phyloP scores from a whole-genome alignment of 371 early-diverging fungal genomes.

The Saksenaea vasiformis region DNA sequence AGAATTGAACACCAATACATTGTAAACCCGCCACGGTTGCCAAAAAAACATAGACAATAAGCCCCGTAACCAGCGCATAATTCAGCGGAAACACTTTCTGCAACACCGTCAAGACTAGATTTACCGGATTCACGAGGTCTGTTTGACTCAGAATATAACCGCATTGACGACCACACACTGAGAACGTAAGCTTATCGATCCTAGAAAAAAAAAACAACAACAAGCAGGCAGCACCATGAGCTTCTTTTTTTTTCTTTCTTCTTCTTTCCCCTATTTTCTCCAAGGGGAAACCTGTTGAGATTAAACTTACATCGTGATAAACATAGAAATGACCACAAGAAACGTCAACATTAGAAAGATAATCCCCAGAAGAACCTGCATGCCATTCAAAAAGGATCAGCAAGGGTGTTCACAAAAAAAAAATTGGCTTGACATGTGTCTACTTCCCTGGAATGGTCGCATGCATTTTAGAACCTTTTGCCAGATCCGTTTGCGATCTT shows the following conservation, averaged over 20 bases:
- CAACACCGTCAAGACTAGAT: slow-evolving; percentile 6
- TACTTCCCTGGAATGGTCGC: slow-evolving; percentile 30
- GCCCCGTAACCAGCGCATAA: slow-evolving; percentile 48
- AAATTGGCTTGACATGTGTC: not conserved
- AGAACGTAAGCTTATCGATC: slow-evolving; percentile 38
- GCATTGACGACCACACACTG: slow-evolving; percentile 47
- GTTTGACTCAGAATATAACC: slow-evolving; percentile 43
- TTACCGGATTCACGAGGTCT: slow-evolving; percentile 44
- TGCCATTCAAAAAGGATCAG: not conserved
- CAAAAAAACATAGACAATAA: slow-evolving; percentile 55
- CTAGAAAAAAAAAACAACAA: slow-evolving; percentile 7
- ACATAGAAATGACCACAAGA: slow-evolving; percentile 22
- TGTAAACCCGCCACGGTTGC: slow-evolving; percentile 54
- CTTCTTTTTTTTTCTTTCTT: slow-evolving; percentile 1
- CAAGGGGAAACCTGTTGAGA: not conserved
- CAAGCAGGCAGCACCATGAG: no score
- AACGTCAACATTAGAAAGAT: slow-evolving; percentile 10
- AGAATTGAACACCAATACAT: slow-evolving; percentile 52
- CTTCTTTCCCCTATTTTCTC: not conserved
- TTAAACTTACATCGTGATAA: slow-evolving; percentile 25
- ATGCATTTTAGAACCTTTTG: slow-evolving; percentile 18
- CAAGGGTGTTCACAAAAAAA: not conserved
- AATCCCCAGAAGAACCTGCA: slow-evolving; percentile 13
- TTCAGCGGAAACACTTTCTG: slow-evolving; percentile 56
- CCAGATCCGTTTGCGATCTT: slow-evolving; percentile 17